Conservation (phyloP, 2,329 filamentous ascomycete species). For the Orbilia oligospora region DNA sequence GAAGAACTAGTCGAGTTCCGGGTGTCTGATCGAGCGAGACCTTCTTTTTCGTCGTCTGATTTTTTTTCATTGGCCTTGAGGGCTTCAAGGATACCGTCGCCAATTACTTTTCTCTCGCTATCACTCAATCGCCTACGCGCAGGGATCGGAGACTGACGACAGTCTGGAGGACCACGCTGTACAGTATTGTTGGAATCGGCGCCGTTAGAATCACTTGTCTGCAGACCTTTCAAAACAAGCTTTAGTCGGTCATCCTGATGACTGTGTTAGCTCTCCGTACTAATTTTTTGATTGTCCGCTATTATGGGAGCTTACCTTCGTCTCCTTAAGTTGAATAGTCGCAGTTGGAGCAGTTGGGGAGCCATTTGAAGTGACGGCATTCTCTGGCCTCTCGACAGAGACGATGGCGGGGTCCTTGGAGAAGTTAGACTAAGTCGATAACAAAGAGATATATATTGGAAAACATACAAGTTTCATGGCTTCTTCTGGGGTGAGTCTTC, state of each 20-base stretch:
- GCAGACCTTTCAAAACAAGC: slow-evolving; percentile 41
- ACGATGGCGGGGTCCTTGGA: slow-evolving; percentile 51
- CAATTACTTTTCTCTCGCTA: slow-evolving; percentile 17
- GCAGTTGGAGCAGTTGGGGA: slow-evolving; percentile 9
- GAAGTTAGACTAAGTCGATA: neutral
- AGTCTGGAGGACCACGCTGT: neutral
- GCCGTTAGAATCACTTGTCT: slow-evolving; percentile 32
- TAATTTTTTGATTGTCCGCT: neutral
- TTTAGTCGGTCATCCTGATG: slow-evolving; percentile 38
- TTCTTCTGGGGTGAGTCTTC: slow-evolving; percentile 44
- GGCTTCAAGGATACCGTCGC: slow-evolving; percentile 28
- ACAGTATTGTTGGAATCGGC: neutral
- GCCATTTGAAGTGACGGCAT: slow-evolving; percentile 26
- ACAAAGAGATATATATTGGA: neutral
- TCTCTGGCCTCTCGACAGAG: slow-evolving; percentile 46
- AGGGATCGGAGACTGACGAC: neutral
- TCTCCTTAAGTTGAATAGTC: neutral
- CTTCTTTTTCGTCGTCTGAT: neutral
- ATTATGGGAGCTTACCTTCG: slow-evolving; percentile 23
- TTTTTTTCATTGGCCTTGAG: slow-evolving; percentile 8
- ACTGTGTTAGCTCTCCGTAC: slow-evolving; percentile 6
- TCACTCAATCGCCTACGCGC: neutral
- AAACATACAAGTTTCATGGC: slow-evolving; percentile 44
- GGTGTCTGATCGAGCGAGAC: slow-evolving; percentile 30
- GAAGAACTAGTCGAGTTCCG: slow-evolving; percentile 51